Percentiles rank a stretch among this genome's conserved stretches.
phyloP scores from a whole-genome alignment of 768 basidiomycete genomes.

The Lentinula lateritia region DNA sequence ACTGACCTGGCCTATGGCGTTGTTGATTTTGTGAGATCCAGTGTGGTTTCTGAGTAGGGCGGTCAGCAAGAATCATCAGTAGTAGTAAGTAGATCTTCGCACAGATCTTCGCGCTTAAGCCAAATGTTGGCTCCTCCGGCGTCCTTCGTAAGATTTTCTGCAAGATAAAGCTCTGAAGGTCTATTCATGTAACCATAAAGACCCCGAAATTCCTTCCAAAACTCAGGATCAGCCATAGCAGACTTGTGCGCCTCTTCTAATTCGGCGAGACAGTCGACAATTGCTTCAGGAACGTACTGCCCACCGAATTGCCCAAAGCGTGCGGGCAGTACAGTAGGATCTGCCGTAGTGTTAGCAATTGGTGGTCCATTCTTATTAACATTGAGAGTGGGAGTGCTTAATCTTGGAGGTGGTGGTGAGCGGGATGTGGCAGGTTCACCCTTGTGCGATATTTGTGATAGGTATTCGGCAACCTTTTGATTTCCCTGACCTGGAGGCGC shows the following conservation, averaged over 20 bases:
- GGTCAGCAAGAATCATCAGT: not conserved
- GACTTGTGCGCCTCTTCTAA: slow-evolving; percentile 86
- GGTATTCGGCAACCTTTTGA: slow-evolving; percentile 63
- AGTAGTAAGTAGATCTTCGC: slow-evolving; percentile 18
- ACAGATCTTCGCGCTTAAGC: slow-evolving; percentile 95
- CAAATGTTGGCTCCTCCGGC: slow-evolving; percentile 95
- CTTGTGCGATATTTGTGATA: slow-evolving; percentile 58
- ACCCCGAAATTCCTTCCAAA: slow-evolving; percentile 87
- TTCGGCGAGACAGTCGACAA: slow-evolving; percentile 90
- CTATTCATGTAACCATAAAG: slow-evolving; percentile 94
- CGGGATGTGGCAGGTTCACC: slow-evolving; percentile 29
- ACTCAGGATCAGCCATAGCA: slow-evolving; percentile 83
- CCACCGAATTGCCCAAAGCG: slow-evolving; percentile 96
- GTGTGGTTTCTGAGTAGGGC: slow-evolving; percentile 77
- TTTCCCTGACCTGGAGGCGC: slow-evolving; percentile 45
- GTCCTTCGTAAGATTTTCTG: slow-evolving; percentile 84
- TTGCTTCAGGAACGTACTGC: slow-evolving; percentile 93
- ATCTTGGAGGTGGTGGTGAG: slow-evolving; percentile 19
- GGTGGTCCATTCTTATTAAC: slow-evolving; percentile 23
- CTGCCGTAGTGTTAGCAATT: slow-evolving; percentile 24
- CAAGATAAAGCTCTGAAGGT: slow-evolving; percentile 87
- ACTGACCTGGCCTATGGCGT: slow-evolving; percentile 88
- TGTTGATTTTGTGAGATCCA: slow-evolving; percentile 99
- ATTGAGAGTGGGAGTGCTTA: slow-evolving; percentile 24
- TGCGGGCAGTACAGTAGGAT: slow-evolving; percentile 54